Percentiles rank a stretch among this genome's conserved stretches.
Evolutionary conservation across 2,329 filamentous ascomycete species (phyloP).

Genomic region (Fusarium sp.): DNA sequence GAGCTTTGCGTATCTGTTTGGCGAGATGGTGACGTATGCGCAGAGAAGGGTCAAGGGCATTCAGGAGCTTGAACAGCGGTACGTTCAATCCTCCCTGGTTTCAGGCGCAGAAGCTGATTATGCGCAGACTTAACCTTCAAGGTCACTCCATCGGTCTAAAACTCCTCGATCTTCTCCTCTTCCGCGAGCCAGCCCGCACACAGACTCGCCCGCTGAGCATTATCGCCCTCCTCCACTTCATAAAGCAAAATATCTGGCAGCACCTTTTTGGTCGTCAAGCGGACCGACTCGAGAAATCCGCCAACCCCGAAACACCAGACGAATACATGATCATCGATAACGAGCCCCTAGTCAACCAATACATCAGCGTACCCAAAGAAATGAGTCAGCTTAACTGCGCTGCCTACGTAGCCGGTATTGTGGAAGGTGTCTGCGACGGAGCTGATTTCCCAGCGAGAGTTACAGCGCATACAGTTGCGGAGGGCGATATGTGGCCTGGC

Average conservation of each 20-base stretch:
- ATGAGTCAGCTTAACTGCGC: conserved; percentile 98
- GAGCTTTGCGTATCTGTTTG: conserved; percentile 95
- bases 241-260: conserved; percentile 91
- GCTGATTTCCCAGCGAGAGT: conserved; percentile 90
- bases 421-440: conserved; percentile 95
- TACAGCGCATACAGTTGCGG: conserved; percentile 81
- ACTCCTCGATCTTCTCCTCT: conserved; percentile 93
- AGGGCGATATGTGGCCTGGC: conserved; percentile 90
- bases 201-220: conserved; percentile 85
- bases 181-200: conserved; percentile 76
- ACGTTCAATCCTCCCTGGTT: conserved; percentile 33
- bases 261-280: conserved; percentile 92
- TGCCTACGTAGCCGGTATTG: conserved; percentile 91
- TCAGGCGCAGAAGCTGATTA: not conserved
- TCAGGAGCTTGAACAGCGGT: conserved; percentile 92
- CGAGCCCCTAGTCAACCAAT: conserved; percentile 94
- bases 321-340: conserved; percentile 99
- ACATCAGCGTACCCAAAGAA: conserved; percentile 91
- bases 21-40: conserved; percentile 96
- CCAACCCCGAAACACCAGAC: conserved; percentile 81
- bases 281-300: conserved; percentile 90
- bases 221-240: conserved; percentile 91
- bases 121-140: conserved; percentile 80
- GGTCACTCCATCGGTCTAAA: conserved; percentile 95
- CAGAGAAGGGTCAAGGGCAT: conserved; percentile 91